Conservation (phyloP, 2,329 filamentous ascomycete species). For the Verticillium isaacii region DNA sequence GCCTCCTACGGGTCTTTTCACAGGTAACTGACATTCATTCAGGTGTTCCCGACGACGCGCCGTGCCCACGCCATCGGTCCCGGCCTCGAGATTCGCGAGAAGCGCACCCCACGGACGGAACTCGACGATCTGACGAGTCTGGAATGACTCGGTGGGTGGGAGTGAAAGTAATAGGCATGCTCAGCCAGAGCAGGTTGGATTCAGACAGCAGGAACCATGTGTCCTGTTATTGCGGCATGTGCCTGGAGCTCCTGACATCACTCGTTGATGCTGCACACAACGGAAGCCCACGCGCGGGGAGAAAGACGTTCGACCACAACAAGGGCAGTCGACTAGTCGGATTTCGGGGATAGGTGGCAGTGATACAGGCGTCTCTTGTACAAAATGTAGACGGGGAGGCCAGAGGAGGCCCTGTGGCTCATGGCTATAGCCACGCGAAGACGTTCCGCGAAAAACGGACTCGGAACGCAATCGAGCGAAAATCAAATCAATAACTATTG, state of each 20-base stretch:
- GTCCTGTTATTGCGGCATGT: neutral
- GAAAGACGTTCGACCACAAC: neutral
- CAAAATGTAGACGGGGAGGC: neutral
- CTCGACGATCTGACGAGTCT: slow-evolving; percentile 64
- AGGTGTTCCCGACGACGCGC: slow-evolving; percentile 57
- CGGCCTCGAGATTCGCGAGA: slow-evolving; percentile 74
- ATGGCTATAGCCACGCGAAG: neutral
- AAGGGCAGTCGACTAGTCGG: too few species aligned
- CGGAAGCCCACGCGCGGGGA: neutral
- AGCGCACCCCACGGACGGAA: slow-evolving; percentile 47
- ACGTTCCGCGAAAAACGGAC: neutral
- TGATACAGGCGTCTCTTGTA: neutral
- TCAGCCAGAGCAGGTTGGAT: neutral
- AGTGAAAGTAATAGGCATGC: neutral
- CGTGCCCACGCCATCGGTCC: slow-evolving; percentile 69
- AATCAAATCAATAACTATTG: neutral
- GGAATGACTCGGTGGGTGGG: slow-evolving; percentile 44
- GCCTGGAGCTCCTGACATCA: neutral
- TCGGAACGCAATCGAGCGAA: neutral
- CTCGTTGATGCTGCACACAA: neutral
- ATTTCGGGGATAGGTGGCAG: neutral
- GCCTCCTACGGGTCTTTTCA: neutral
- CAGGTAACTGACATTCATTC: neutral
- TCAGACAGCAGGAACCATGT: neutral
- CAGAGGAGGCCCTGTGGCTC: neutral